phyloP scores from a whole-genome alignment of 306 rosid species.

The Castanopsis chinensis region DNA sequence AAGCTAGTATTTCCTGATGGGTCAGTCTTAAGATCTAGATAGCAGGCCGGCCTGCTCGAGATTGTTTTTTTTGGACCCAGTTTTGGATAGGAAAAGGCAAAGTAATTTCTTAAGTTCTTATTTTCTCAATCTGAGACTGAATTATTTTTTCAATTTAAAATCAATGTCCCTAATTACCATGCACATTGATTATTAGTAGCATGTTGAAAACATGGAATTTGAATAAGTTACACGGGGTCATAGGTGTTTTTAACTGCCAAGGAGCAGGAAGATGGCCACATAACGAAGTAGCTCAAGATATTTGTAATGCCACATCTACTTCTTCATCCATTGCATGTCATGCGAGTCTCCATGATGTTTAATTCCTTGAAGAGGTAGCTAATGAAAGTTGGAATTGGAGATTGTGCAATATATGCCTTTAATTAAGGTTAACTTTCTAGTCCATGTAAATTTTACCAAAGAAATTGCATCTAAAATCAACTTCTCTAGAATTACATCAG shows the following conservation, averaged over 20 bases:
- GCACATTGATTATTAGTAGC: slow-evolving; percentile 28
- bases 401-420: slow-evolving; percentile 50
- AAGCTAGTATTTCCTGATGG: slow-evolving; percentile 67
- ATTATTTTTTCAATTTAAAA: background rate
- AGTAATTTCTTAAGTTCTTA: background rate
- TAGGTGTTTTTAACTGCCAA: slow-evolving; percentile 74
- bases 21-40: slow-evolving; percentile 59
- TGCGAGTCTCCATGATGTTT: slow-evolving; percentile 51
- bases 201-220: slow-evolving; percentile 69
- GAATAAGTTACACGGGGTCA: slow-evolving; percentile 53
- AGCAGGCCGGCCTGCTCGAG: slow-evolving; percentile 73
- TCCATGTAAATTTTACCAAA: background rate
- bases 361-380: slow-evolving; percentile 59
- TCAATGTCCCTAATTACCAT: background rate
- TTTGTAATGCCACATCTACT: background rate
- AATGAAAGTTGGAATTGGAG: slow-evolving; percentile 66
- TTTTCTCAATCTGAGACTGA: background rate
- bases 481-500: background rate
- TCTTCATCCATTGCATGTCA: slow-evolving; percentile 35
- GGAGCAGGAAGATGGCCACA: slow-evolving; percentile 68
- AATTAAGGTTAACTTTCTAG: slow-evolving; percentile 44
- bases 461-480: slow-evolving; percentile 6
- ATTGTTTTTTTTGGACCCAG: slow-evolving; percentile 65
- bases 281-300: slow-evolving; percentile 27
- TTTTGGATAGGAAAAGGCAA: slow-evolving; percentile 62